Conservation (phyloP, 2,329 filamentous ascomycete species). For the Diplodia corticola region DNA sequence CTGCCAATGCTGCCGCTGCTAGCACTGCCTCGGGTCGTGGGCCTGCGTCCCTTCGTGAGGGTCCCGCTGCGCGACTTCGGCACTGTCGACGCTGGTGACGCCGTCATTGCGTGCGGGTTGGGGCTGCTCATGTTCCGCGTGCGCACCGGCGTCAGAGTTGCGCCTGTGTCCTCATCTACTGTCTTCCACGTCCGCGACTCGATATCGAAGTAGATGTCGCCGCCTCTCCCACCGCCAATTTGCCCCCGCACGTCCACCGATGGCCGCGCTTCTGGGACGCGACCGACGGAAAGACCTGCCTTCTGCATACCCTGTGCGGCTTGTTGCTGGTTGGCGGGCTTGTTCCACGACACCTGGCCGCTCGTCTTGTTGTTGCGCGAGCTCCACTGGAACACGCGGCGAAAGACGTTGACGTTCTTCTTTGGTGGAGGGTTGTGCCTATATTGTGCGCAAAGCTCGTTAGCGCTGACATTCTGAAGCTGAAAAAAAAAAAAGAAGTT, state of each 20-base stretch:
- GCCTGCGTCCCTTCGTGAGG: neutral
- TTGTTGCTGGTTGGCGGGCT: neutral
- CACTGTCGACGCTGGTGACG: constrained; percentile 2
- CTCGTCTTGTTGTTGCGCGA: constrained; percentile 3
- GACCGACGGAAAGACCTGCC: constrained; percentile 1
- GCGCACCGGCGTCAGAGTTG: neutral
- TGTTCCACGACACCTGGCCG: constrained; percentile 13
- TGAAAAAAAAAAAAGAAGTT: neutral
- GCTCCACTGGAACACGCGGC: constrained; percentile 22
- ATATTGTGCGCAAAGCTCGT: neutral
- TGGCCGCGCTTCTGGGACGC: neutral
- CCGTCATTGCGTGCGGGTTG: constrained; percentile 1
- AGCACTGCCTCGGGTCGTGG: neutral
- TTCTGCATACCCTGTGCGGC: neutral
- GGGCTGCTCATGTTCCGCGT: constrained; percentile 6
- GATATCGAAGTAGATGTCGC: constrained; percentile 11
- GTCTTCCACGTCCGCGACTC: constrained; percentile 12
- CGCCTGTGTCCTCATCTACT: neutral
- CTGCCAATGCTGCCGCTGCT: neutral
- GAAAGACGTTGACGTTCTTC: constrained; percentile 17
- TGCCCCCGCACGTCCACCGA: constrained; percentile 3
- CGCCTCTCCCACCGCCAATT: neutral
- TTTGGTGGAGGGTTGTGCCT: neutral
- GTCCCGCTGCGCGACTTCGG: constrained; percentile 10
- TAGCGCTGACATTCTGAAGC: neutral